Evolutionary conservation across 805 yeast species (phyloP), one percentile per base, ranked within the genome.

Genomic region (Candida endomychidarum): DNA sequence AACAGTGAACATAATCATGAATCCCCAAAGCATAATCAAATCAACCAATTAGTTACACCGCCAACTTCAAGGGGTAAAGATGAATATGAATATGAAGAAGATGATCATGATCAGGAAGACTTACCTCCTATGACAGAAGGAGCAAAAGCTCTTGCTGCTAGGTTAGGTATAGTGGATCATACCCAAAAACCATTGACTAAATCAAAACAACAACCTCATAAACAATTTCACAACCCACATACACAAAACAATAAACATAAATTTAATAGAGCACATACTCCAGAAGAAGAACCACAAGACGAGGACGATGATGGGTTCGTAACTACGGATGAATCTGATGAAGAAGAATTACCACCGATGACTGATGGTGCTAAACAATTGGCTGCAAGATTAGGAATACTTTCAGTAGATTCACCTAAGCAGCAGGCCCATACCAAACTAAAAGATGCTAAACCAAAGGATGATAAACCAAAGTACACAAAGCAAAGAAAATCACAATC

Each of bases 111-210:
- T n/a, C n/a, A n/a, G 8, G 43, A 35, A 12, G 37, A 35, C 11
- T 25, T 36, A 26, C 37, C 37, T 2, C 45, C 42, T 52, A 49
- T 57, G 61, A 46, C 58, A 0, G 49, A 47, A 1, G 65, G 62
- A 1, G 64, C 56, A 5, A 42, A 40, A 30, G 45, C 56, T 6
- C 45, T 60, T 28, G 65, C 65, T 6, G 49, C 55, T 7, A 49
- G 64, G 8, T 32, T 59, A n/a, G 48, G 48, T 5, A 21, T 14
- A 54, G 56, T 4, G 34, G 36, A 37, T 15, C 6, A 26, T 12
- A 31, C 25, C 21, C 17, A 10, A 10, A 30, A 30, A 19, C 33
- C 21, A 9, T n/a, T n/a, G 8, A 15, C 15, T 11, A 26, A 26
- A 6, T 12, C 32, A 8, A n/a, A n/a, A n/a, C 37, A 9, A 16